Conservation (phyloP, 192 early-diverging fungal species). For the Podila verticillata region DNA sequence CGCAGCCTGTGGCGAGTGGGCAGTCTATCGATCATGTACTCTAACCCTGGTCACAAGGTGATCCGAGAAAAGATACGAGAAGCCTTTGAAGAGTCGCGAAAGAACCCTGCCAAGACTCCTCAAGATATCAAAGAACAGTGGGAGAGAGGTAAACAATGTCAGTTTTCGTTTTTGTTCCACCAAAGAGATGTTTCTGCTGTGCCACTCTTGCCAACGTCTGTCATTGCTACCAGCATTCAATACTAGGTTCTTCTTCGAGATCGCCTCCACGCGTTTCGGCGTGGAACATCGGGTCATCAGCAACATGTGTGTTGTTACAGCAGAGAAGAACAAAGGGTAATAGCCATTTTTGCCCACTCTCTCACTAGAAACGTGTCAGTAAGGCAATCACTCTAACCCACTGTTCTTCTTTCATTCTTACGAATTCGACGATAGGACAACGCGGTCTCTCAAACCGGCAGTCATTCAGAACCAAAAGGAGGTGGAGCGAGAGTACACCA, state of each 20-base stretch:
- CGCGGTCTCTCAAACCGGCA: background rate
- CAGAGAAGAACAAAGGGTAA: constrained; percentile 25
- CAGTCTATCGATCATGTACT: constrained; percentile 35
- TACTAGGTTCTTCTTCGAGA: constrained; percentile 34
- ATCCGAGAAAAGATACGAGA: constrained; percentile 37
- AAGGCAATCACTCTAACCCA: background rate
- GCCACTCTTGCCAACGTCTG: background rate
- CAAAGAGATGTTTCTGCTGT: too few species aligned
- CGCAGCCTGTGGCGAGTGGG: constrained; percentile 40
- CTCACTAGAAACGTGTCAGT: background rate
- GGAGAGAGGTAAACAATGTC: constrained; percentile 20
- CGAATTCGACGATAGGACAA: background rate
- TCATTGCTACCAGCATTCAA: constrained; percentile 16
- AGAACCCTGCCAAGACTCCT: background rate
- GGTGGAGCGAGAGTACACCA: constrained; percentile 6
- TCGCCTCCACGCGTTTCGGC: constrained; percentile 40
- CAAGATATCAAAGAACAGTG: constrained; percentile 17
- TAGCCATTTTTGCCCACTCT: background rate
- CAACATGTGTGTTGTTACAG: constrained; percentile 23
- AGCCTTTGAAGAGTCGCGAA: constrained; percentile 36
- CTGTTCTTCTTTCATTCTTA: background rate
- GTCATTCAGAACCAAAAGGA: constrained; percentile 8
- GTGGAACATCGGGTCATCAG: constrained; percentile 36
- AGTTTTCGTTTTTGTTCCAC: background rate
- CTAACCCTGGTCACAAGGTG: constrained; percentile 23